Percentiles rank a stretch among this genome's conserved stretches.
Evolutionary conservation across 2,329 filamentous ascomycete species (phyloP).

Genomic region (Lachnellula hyalina): DNA sequence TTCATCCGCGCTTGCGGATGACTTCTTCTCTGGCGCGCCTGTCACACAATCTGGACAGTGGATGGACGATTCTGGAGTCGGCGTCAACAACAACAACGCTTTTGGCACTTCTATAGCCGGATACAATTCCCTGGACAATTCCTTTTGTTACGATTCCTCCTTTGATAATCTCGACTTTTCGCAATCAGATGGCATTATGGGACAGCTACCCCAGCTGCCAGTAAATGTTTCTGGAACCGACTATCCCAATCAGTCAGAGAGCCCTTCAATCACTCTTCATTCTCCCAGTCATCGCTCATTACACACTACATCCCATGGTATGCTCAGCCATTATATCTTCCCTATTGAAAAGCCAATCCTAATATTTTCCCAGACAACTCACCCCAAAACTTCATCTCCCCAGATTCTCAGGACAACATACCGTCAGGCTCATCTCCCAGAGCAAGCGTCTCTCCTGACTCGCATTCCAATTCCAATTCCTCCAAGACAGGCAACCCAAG

Average conservation of each 20-base stretch:
- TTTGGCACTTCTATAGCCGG: not conserved
- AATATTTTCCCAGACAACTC: not conserved
- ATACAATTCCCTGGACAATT: not conserved
- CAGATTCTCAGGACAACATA: not conserved
- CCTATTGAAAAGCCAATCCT: not conserved
- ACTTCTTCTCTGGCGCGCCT: not conserved
- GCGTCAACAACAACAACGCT: not conserved
- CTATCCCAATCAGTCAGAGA: not conserved
- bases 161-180: not conserved
- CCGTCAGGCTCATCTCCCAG: not conserved
- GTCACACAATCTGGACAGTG: not conserved
- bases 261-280: not conserved
- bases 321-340: not conserved
- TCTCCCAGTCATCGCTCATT: not conserved
- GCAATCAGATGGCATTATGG: not conserved
- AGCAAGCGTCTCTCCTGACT: not conserved
- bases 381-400: not conserved
- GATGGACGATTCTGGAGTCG: not conserved
- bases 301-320: not conserved
- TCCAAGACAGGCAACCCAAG: constrained; percentile 1
- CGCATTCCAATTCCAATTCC: constrained; percentile 1
- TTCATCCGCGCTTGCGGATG: not conserved
- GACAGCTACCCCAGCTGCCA: not conserved
- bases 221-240: not conserved
- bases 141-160: not conserved